These are phyloP conservation scores for Apiospora hydei DNA, from an alignment of 2,329 filamentous ascomycete genomes.

Conservation along the genomic window DNA sequence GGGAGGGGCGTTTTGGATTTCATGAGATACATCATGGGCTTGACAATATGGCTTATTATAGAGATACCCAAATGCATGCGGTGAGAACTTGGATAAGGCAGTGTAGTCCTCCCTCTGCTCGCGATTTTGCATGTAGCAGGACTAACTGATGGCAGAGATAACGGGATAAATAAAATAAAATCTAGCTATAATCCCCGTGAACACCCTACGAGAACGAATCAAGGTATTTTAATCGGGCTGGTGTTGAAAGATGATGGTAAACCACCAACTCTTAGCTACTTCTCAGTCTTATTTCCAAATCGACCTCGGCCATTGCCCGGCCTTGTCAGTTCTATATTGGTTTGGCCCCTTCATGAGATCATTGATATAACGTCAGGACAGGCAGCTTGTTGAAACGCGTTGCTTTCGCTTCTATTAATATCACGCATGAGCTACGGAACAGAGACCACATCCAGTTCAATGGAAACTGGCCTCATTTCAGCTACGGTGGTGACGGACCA, in stretches of 20 bases:
- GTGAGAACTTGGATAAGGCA: neutral
- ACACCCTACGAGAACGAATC: too few relatives aligned
- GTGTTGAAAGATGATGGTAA: too few relatives aligned
- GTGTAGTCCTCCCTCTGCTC: neutral
- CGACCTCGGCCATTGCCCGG: neutral
- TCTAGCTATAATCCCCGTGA: too few relatives aligned
- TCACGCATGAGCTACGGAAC: neutral
- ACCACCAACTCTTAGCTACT: too few relatives aligned
- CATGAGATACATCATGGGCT: neutral
- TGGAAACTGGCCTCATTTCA: neutral
- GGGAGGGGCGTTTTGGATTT: neutral
- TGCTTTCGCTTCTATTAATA: conserved; percentile 6
- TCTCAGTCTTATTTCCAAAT: neutral
- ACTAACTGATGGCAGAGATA: neutral
- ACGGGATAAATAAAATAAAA: neutral
- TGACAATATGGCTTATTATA: neutral
- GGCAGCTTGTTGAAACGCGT: neutral
- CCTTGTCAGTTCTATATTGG: neutral
- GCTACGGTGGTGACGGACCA: neutral
- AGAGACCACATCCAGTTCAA: neutral
- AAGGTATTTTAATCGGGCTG: too few relatives aligned
- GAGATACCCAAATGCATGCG: conserved; percentile 3
- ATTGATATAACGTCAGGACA: neutral
- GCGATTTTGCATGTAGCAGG: neutral
- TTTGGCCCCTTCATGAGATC: neutral